Evolutionary conservation across 148 eudicot species (phyloP).

Genomic region (Nepenthes gracilis): DNA sequence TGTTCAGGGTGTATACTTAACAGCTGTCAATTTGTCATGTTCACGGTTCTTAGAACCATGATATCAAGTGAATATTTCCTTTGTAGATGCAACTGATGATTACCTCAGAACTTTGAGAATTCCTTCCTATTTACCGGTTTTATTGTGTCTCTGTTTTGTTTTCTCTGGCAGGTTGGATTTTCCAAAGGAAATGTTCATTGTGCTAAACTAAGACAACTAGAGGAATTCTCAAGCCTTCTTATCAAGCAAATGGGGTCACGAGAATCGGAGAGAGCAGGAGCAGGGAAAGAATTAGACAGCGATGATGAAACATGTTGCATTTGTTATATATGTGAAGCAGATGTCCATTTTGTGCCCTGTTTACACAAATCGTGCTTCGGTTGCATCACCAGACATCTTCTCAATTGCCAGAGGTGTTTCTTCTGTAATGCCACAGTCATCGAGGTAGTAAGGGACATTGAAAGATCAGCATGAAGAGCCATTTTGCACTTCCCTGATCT

Average conservation of each 20-base stretch:
- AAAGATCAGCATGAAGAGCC: neutral
- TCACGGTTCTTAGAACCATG: too few species aligned
- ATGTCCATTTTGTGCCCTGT: slow-evolving; percentile 71
- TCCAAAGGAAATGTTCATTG: slow-evolving; percentile 46
- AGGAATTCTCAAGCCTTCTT: slow-evolving; percentile 53
- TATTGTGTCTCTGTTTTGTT: too few species aligned
- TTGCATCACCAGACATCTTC: slow-evolving; percentile 82
- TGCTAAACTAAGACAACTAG: slow-evolving; percentile 47
- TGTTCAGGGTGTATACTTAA: too few species aligned
- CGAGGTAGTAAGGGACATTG: neutral
- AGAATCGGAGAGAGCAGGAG: slow-evolving; percentile 23
- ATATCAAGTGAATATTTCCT: neutral
- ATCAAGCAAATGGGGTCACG: slow-evolving; percentile 30
- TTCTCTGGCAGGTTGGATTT: slow-evolving; percentile 43
- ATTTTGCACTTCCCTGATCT: too few species aligned
- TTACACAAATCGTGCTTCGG: slow-evolving; percentile 68
- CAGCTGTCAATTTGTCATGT: too few species aligned
- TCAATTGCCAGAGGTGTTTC: slow-evolving; percentile 87
- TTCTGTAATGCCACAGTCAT: slow-evolving; percentile 70
- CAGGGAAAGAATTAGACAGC: slow-evolving; percentile 35
- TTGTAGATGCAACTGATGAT: neutral
- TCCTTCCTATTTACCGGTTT: too few species aligned
- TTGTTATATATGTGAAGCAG: slow-evolving; percentile 50
- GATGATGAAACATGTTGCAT: slow-evolving; percentile 62
- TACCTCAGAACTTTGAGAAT: too few species aligned